Evolutionary conservation across 23 red algal species (phyloP).

Genomic region (Gracilaria gracilis): DNA sequence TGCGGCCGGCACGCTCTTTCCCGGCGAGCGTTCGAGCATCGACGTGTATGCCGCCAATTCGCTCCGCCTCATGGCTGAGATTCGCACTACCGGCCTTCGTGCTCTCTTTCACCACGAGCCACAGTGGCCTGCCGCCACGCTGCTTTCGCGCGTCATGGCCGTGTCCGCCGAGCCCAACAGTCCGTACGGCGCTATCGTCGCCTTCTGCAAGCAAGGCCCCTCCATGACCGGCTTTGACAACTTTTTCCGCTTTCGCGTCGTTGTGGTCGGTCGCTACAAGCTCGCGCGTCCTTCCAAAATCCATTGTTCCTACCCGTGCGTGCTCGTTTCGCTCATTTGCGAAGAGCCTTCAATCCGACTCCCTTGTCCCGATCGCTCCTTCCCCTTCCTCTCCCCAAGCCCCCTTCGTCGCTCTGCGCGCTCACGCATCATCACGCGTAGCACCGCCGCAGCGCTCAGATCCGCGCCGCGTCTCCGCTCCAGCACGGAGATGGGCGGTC

Average conservation of each 20-base stretch:
- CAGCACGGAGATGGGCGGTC: background rate
- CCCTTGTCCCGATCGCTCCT: constrained; percentile 17
- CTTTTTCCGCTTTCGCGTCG: constrained; percentile 30
- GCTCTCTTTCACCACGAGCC: background rate
- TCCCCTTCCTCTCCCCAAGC: constrained; percentile 25
- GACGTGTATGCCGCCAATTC: constrained; percentile 35
- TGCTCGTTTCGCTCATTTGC: constrained; percentile 32
- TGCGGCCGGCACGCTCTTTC: background rate
- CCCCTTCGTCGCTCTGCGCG: constrained; percentile 8
- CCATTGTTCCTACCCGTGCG: constrained; percentile 30
- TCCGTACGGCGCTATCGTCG: constrained; percentile 16
- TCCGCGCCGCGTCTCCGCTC: constrained; percentile 12
- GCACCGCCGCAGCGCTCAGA: background rate
- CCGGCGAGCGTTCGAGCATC: constrained; percentile 16
- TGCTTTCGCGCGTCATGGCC: constrained; percentile 22
- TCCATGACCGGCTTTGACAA: constrained; percentile 10
- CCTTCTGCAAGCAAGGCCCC: background rate
- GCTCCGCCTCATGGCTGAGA: constrained; percentile 37
- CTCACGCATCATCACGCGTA: constrained; percentile 25
- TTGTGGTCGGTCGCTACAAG: constrained; percentile 29
- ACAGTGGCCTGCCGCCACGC: constrained; percentile 32
- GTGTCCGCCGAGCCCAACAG: constrained; percentile 10
- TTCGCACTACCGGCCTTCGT: constrained; percentile 32
- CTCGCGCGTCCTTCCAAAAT: background rate
- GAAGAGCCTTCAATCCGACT: constrained; percentile 25